Evolutionary conservation across 106 monocot species (phyloP), one percentile per base, ranked within the genome.

Genomic region (Dendrobium officinale): DNA sequence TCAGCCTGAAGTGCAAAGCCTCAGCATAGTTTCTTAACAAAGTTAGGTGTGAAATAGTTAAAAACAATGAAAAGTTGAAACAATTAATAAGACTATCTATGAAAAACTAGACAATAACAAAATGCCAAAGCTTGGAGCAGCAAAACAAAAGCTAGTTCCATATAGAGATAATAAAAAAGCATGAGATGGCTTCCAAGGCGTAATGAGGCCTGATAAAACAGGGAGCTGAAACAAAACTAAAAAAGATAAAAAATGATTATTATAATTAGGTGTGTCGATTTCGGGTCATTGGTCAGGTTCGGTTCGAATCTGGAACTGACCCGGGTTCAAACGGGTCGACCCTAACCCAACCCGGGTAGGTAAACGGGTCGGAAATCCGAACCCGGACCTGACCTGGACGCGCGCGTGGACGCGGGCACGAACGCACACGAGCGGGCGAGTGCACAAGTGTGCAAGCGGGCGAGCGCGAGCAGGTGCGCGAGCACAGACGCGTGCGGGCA

Each of bases 1-100:
- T 99, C 95, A 81, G 93, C 88, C 98, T 99, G 83, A 76, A 49
- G 45, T 47, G 15, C 44, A 74, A 37, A 76, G 0, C 16, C 10
- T 49, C 22, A 76, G 26, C 9, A 47, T 24, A 40, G 6, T 2
- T 51, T 15, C 40, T 49, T 24, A 48, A 76, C 49, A 26, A 49
- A 76, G 42, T 76, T 76, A 13, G 24, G 18, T 11, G 51, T 48
- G 76, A 48, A 76, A 49, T 7, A 49, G 15, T 51, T 3, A 74
- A 43, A 43, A 42, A 43, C 43, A 49, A 26, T 47, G 76, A 27
- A 7, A 11, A 76, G 24, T 76, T 76, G n/a, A 45, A 49, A 24
- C 51, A 51, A 49, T 42, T 49, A 76, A 48, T 49, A 27, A 48
- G 8, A 51, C 4, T n/a, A 49, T 49, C 11, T 27, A 49, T 76